phyloP scores from a whole-genome alignment of 2,329 filamentous ascomycete species.

The Nemania sp. region DNA sequence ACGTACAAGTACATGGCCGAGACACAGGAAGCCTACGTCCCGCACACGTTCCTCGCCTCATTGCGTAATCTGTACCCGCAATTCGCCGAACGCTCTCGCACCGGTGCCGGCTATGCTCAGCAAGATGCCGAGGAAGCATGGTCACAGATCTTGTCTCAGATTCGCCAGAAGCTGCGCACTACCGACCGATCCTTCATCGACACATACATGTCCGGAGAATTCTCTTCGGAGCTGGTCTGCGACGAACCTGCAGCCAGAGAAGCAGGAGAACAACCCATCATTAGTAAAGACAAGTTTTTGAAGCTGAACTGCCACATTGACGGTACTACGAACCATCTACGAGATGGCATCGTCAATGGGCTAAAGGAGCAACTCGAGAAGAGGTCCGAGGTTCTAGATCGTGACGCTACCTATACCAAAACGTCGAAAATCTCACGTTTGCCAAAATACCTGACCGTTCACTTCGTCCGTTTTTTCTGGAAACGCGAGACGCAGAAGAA shows the following conservation, averaged over 20 bases:
- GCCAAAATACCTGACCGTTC: conserved; percentile 93
- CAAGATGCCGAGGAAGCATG: conserved; percentile 98
- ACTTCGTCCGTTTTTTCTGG: conserved; percentile 99
- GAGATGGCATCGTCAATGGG: conserved; percentile 82
- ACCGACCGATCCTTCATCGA: conserved; percentile 77
- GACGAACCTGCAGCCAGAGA: conserved; percentile 80
- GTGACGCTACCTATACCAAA: conserved; percentile 86
- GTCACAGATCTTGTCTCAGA: conserved; percentile 88
- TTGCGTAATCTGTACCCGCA: conserved; percentile 84
- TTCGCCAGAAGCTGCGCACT: conserved; percentile 74
- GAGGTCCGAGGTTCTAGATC: conserved; percentile 74
- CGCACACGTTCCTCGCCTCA: conserved; percentile 79
- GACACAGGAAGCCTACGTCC: conserved; percentile 85
- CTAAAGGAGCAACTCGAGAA: conserved; percentile 92
- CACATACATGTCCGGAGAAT: conserved; percentile 84
- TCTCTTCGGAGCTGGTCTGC: conserved; percentile 78
- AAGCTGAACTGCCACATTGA: conserved; percentile 98
- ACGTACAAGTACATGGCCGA: conserved; percentile 88
- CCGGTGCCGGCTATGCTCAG: conserved; percentile 86
- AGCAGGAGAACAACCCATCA: conserved; percentile 70
- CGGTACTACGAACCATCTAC: conserved; percentile 81
- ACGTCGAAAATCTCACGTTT: conserved; percentile 86
- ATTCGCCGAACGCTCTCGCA: conserved; percentile 86
- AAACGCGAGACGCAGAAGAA: conserved; percentile 95
- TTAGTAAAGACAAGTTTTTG: conserved; percentile 75